Conservation (phyloP, 2,329 filamentous ascomycete species). For the Sporothrix mexicana region DNA sequence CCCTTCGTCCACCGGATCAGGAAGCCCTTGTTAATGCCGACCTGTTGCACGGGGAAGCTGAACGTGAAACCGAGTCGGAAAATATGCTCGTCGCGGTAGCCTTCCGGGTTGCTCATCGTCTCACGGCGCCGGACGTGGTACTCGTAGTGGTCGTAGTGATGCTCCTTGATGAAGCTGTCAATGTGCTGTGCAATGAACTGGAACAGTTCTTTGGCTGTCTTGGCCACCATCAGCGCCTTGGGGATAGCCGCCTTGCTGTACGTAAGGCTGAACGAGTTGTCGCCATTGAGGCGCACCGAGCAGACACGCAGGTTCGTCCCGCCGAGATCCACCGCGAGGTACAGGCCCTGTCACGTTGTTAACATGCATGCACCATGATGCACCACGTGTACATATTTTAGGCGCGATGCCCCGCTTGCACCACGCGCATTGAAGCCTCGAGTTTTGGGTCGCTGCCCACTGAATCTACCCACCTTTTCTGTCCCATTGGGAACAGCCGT, state of each 20-base stretch:
- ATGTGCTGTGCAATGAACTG: slow-evolving; percentile 92
- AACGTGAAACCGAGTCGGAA: slow-evolving; percentile 99
- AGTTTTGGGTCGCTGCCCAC: neutral
- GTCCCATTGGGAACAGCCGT: slow-evolving; percentile 95
- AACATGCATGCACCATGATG: slow-evolving; percentile 13
- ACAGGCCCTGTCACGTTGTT: slow-evolving; percentile 70
- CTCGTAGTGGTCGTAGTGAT: slow-evolving; percentile 87
- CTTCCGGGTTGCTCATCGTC: slow-evolving; percentile 63
- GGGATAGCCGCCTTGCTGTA: slow-evolving; percentile 94
- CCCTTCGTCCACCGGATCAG: slow-evolving; percentile 98
- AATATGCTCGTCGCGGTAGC: slow-evolving; percentile 73
- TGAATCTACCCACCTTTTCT: slow-evolving; percentile 73
- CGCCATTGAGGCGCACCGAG: slow-evolving; percentile 89
- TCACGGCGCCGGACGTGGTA: slow-evolving; percentile 69
- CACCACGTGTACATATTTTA: slow-evolving; percentile 20
- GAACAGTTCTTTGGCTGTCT: slow-evolving; percentile 86
- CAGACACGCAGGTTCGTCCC: slow-evolving; percentile 99
- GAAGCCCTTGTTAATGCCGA: slow-evolving; percentile 92
- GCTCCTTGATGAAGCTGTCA: slow-evolving; percentile 81
- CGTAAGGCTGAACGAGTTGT: slow-evolving; percentile 92
- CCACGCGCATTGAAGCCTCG: slow-evolving; percentile 4
- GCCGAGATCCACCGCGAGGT: slow-evolving; percentile 95
- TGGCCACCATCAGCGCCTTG: slow-evolving; percentile 84
- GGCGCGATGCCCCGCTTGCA: slow-evolving; percentile 10
- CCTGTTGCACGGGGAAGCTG: slow-evolving; percentile 93